phyloP scores from a whole-genome alignment of 2,329 filamentous ascomycete genomes.

The Alternaria consortialis region DNA sequence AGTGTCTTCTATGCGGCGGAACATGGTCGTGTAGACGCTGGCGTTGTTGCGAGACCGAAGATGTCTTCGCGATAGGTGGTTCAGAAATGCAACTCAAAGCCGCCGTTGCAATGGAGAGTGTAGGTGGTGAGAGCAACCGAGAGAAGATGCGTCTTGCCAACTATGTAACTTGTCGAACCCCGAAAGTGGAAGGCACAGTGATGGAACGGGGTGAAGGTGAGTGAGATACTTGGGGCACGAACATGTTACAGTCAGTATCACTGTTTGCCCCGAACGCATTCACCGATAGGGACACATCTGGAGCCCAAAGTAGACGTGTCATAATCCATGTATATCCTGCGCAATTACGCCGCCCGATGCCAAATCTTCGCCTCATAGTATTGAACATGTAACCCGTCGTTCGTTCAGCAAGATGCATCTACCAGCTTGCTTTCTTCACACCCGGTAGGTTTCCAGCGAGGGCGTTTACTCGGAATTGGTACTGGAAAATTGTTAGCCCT shows the following conservation, averaged over 20 bases:
- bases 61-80: not conserved
- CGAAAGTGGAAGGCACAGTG: not conserved
- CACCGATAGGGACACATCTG: not conserved
- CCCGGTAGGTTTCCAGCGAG: conserved; percentile 85
- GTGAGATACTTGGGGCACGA: not conserved
- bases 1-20: conserved; percentile 72
- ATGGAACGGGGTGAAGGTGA: not conserved
- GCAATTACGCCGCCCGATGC: conserved; percentile 45
- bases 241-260: not conserved
- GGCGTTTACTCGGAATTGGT: conserved; percentile 90
- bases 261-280: not conserved
- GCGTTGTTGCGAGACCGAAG: not conserved
- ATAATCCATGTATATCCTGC: conserved; percentile 22
- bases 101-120: not conserved
- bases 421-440: conserved; percentile 97
- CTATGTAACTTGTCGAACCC: no score
- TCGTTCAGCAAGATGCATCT: conserved; percentile 42
- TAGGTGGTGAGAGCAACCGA: conserved; percentile 26
- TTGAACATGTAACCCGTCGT: conserved; percentile 19
- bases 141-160: conserved; percentile 13
- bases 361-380: conserved; percentile 18
- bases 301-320: conserved; percentile 12
- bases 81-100: not conserved
- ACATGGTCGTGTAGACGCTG: conserved; percentile 66
- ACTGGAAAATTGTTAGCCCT: conserved; percentile 65